Evolutionary conservation across 2,329 filamentous ascomycete genomes (phyloP).

Genomic region (Didymella glomerata): DNA sequence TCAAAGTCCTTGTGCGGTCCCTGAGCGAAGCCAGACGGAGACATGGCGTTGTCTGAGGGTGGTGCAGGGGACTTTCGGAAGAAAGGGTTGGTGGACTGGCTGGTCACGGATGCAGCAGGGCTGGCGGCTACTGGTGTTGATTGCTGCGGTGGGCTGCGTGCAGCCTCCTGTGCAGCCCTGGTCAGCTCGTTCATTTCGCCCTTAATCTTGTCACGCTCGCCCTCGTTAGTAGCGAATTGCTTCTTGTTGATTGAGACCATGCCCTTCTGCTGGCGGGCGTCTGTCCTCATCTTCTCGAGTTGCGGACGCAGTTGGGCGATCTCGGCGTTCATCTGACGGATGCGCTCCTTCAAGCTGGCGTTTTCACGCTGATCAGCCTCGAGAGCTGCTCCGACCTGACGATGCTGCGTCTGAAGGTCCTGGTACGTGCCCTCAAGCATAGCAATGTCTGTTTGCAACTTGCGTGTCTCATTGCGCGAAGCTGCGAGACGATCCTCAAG

Average conservation of each 20-base stretch:
- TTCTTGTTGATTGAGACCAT: conserved; percentile 99
- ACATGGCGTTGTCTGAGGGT: conserved; percentile 59
- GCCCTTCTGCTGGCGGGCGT: conserved; percentile 94
- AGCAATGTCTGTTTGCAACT: conserved; percentile 83
- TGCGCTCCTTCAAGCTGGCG: conserved; percentile 82
- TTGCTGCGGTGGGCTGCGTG: conserved; percentile 45
- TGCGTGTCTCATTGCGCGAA: conserved; percentile 81
- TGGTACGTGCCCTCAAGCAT: conserved; percentile 81
- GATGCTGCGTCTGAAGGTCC: conserved; percentile 84
- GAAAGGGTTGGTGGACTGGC: conserved; percentile 89
- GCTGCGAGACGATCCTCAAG: conserved; percentile 82
- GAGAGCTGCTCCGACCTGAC: conserved; percentile 75
- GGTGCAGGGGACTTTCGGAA: conserved; percentile 72
- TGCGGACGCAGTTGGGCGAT: conserved; percentile 85
- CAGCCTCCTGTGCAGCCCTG: conserved; percentile 67
- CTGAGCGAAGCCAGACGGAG: conserved; percentile 59
- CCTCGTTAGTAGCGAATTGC: conserved; percentile 88
- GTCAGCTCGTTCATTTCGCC: conserved; percentile 75
- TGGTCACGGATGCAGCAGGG: conserved; percentile 69
- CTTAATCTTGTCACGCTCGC: conserved; percentile 87
- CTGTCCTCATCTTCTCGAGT: conserved; percentile 90
- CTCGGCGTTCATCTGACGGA: conserved; percentile 82
- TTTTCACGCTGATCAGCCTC: conserved; percentile 93
- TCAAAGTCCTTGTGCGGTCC: conserved; percentile 68
- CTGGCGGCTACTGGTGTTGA: conserved; percentile 65